A percentile compares a stretch with the other conserved stretches of the same genome.
Conservation (phyloP, 2,329 filamentous ascomycete genomes). For the Penicillium sp. region DNA sequence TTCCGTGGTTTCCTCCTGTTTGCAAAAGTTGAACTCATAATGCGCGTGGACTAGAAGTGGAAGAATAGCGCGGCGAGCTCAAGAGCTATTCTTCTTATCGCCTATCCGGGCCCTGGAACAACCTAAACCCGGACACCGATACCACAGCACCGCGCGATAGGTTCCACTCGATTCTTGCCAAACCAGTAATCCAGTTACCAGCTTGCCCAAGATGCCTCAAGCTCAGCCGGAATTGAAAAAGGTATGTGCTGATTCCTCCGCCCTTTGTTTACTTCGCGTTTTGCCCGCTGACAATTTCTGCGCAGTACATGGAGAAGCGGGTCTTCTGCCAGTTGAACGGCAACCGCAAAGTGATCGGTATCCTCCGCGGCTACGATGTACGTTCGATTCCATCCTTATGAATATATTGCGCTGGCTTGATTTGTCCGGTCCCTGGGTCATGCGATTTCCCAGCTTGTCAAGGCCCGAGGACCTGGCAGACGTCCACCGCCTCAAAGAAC, state of each 20-base stretch:
- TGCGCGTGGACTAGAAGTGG: not conserved
- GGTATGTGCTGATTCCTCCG: conserved; percentile 52
- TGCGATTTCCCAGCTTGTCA: not conserved
- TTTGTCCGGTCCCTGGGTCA: not conserved
- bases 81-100: conserved; percentile 21
- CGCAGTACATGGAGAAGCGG: conserved; percentile 97
- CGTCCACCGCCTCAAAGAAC: not conserved
- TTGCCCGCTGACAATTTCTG: conserved; percentile 15
- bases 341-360: conserved; percentile 93
- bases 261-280: not conserved
- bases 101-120: conserved; percentile 29
- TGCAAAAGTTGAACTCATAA: conserved; percentile 59
- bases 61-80: conserved; percentile 1
- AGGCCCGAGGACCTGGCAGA: not conserved
- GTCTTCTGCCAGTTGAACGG: conserved; percentile 97
- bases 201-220: conserved; percentile 76
- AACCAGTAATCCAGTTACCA: conserved; percentile 23
- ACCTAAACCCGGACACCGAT: conserved; percentile 36
- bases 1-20: conserved; percentile 70
- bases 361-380: conserved; percentile 95
- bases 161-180: conserved; percentile 16
- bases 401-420: no score
- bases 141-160: conserved; percentile 30
- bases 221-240: conserved; percentile 99
- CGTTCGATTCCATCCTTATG: conserved; percentile 30